Conservation (phyloP, 352 stramenopile species). For the Saprolegnia parasitica region DNA sequence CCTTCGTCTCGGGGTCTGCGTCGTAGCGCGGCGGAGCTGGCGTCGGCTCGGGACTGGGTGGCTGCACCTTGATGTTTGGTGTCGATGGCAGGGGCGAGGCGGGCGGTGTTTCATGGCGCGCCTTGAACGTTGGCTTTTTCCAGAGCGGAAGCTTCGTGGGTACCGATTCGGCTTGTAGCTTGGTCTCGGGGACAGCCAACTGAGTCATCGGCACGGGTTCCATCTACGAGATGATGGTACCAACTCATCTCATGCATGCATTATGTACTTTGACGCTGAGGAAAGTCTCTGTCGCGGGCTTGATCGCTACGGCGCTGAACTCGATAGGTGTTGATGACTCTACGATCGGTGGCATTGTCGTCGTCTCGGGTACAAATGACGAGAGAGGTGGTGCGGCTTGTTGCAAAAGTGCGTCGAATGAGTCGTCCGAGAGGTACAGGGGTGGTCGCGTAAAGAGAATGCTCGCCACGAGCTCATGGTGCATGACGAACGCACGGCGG, state of each 20-base stretch:
- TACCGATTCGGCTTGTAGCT: too few species aligned
- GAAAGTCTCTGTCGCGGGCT: slow-evolving; percentile 4
- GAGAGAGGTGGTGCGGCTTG: slow-evolving; percentile 3
- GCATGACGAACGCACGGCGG: slow-evolving; percentile 64
- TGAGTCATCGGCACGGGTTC: too few species aligned
- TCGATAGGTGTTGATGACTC: background rate
- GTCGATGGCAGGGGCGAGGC: too few species aligned
- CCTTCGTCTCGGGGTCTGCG: too few species aligned
- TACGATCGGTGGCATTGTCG: background rate
- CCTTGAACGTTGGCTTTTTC: too few species aligned
- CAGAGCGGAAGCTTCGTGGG: too few species aligned
- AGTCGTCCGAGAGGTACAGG: slow-evolving; percentile 13
- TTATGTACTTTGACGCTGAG: slow-evolving; percentile 30
- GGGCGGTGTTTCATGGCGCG: too few species aligned
- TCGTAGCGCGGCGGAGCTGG: too few species aligned
- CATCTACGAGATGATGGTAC: too few species aligned
- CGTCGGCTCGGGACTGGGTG: too few species aligned
- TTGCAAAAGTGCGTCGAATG: background rate
- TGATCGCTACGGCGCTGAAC: slow-evolving; percentile 38
- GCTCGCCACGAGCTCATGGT: slow-evolving; percentile 75
- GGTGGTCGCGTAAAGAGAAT: slow-evolving; percentile 78
- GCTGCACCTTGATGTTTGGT: too few species aligned
- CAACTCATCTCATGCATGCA: background rate
- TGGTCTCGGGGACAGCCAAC: too few species aligned
- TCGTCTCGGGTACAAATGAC: background rate